A percentile compares a stretch with the other conserved stretches of the same genome.
Evolutionary conservation across 441 rosid genomes (phyloP).

Genomic region (Populus hybrid): DNA sequence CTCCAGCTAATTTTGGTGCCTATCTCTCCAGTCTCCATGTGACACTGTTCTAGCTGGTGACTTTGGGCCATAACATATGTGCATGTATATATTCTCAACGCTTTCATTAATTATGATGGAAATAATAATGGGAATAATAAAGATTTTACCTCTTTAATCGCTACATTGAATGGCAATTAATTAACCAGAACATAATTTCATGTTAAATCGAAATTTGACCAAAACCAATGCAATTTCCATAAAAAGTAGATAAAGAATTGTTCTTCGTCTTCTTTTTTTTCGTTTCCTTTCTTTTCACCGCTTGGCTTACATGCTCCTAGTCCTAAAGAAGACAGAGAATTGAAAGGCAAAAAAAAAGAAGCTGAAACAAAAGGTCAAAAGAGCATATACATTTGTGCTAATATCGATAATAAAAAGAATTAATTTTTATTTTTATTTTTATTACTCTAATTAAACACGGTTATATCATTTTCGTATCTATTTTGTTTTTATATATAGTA

Average conservation of each 20-base stretch:
- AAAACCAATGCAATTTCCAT: background rate
- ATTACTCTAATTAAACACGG: too few relatives aligned
- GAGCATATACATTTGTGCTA: background rate
- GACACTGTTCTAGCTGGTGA: background rate
- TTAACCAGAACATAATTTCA: background rate
- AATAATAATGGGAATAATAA: too few relatives aligned
- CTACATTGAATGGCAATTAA: background rate
- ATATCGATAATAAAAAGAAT: background rate
- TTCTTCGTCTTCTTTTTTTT: too few relatives aligned
- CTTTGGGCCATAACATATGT: too few relatives aligned
- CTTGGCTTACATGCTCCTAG: background rate
- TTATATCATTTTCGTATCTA: too few relatives aligned
- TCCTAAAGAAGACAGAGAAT: background rate
- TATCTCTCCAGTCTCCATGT: background rate
- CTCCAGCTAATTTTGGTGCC: slow-evolving; percentile 3
- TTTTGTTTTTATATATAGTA: too few relatives aligned
- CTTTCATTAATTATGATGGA: too few relatives aligned
- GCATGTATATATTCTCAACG: too few relatives aligned
- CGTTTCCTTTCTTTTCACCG: background rate
- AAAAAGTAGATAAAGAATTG: too few relatives aligned
- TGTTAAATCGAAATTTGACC: background rate
- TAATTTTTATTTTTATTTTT: too few relatives aligned
- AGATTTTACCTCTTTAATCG: background rate
- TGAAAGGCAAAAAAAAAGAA: background rate
- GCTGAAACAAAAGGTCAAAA: slow-evolving; percentile 6